Conservation (phyloP, 2,329 filamentous ascomycete genomes). For the Podosphaera leucotricha region DNA sequence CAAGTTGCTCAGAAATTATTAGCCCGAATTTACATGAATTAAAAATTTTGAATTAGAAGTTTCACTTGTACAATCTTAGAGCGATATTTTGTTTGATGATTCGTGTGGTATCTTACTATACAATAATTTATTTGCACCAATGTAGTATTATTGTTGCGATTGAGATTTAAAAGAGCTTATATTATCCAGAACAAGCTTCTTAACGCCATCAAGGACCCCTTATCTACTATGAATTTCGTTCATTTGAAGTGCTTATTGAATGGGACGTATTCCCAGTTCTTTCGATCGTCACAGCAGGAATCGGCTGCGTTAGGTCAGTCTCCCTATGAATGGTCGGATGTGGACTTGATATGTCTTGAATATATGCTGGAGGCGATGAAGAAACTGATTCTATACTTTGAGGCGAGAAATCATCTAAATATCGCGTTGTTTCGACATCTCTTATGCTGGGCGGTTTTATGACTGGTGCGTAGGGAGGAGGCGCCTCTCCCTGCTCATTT, state of each 20-base stretch:
- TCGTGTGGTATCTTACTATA: slow-evolving; percentile 30
- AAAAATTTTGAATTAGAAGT: too few relatives aligned
- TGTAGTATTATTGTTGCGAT: neutral
- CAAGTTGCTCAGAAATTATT: too few relatives aligned
- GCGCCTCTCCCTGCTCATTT: slow-evolving; percentile 39
- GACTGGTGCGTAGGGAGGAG: slow-evolving; percentile 30
- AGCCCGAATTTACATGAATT: too few relatives aligned
- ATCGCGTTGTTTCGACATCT: neutral
- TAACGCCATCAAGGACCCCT: neutral
- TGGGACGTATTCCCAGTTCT: neutral
- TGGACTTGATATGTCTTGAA: slow-evolving; percentile 3
- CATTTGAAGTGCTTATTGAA: neutral
- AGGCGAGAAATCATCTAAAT: neutral
- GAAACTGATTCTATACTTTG: neutral
- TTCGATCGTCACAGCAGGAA: slow-evolving; percentile 3
- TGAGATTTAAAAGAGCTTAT: neutral
- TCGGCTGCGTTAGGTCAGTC: slow-evolving; percentile 5
- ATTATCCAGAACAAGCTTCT: neutral
- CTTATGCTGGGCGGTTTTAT: slow-evolving; percentile 13
- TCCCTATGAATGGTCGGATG: neutral
- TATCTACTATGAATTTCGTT: neutral
- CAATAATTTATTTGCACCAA: neutral
- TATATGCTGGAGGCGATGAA: slow-evolving; percentile 7
- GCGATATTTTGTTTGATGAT: slow-evolving; percentile 21
- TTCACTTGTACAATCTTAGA: too few relatives aligned